Base-by-base conservation (phyloP, 2,329 filamentous ascomycete species). In the Colletotrichum lentis region DNA sequence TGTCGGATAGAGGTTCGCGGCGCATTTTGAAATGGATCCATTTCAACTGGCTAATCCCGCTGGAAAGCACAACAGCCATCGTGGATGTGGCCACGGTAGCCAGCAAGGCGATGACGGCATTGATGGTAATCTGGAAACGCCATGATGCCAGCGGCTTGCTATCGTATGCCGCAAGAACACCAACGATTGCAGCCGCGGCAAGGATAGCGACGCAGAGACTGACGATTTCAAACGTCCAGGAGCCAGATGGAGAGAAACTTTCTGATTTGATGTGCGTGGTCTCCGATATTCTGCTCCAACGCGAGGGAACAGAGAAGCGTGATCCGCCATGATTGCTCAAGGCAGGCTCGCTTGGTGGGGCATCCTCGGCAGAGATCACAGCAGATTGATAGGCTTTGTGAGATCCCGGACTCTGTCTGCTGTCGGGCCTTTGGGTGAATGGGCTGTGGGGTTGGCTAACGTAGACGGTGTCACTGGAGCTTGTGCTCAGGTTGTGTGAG, bases 111-210 rank as follows among this genome's bases (percentile, higher is more conserved):
- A 77, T 75, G n/a, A 76, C 63, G 8, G 76, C 73, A 66, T 77
- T 78, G 58, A 77, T 71, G 1, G 76, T 77, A 62, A 77, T 74
- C 41, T 72, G 73, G 53, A 75, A 76, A 4, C 74, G 74, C 76
- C 76, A 77, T 14, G 73, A 73, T 1, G 73, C 70, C 11, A 78
- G 68, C 1, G 74, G 70, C 20, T 63, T 73, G 1, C 72, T 71
- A 46, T 77, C 73, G 61, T 74, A 78, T 27, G 69, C 71, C 1
- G 73, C 76, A 16, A 78, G 70, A 3, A 78, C 69, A 10, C 72
- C 76, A 39, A 77, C 70, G 49, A 77, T 76, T 46, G 73, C 67
- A 0, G 71, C 74, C 12, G 77, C 69, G 10, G 76, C 74, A 1
- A 69, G 71, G 1, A 76, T 50, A 12, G 76, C 70, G 39, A 77